Percentiles rank a stretch among this genome's conserved stretches.
These are phyloP conservation scores for Gypsophila paniculata DNA, from an alignment of 179 eudicot species.

Conservation along the genomic window DNA sequence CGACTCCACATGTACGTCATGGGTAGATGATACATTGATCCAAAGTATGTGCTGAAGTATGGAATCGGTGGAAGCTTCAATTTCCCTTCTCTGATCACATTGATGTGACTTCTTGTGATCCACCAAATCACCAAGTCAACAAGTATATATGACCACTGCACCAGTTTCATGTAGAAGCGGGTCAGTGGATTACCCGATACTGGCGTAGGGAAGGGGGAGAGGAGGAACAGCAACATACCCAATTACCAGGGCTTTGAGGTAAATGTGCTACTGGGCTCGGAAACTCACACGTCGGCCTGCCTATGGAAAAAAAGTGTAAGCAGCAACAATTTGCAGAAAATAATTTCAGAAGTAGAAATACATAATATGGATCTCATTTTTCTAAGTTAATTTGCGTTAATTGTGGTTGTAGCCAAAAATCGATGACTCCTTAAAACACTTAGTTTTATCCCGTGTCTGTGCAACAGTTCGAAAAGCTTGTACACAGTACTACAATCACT, in stretches of 20 bases:
- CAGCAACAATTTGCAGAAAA: not conserved
- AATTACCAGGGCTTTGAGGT: conserved; percentile 81
- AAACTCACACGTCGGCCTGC: conserved; percentile 94
- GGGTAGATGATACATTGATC: conserved; percentile 84
- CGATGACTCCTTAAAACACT: not conserved
- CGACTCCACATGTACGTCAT: conserved; percentile 98
- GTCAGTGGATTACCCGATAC: conserved; percentile 1
- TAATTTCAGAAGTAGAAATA: not conserved
- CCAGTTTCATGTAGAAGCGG: conserved; percentile 19
- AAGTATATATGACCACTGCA: conserved; percentile 78
- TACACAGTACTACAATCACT: no score
- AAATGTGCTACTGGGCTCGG: conserved; percentile 81
- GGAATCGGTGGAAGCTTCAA: conserved; percentile 86
- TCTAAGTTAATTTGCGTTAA: not conserved
- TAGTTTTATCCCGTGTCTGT: not conserved
- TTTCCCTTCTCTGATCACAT: conserved; percentile 63
- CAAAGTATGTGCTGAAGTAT: conserved; percentile 77
- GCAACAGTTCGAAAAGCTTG: not conserved
- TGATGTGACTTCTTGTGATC: conserved; percentile 71
- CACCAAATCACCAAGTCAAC: conserved; percentile 91
- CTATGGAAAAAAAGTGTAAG: conserved; percentile 29
- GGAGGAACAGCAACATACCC: conserved; percentile 46
- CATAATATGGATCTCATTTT: not conserved
- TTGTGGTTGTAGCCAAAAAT: not conserved
- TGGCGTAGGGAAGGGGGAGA: not conserved